Conservation (phyloP, 2,329 filamentous ascomycete genomes). For the Paecilomyces niveus region DNA sequence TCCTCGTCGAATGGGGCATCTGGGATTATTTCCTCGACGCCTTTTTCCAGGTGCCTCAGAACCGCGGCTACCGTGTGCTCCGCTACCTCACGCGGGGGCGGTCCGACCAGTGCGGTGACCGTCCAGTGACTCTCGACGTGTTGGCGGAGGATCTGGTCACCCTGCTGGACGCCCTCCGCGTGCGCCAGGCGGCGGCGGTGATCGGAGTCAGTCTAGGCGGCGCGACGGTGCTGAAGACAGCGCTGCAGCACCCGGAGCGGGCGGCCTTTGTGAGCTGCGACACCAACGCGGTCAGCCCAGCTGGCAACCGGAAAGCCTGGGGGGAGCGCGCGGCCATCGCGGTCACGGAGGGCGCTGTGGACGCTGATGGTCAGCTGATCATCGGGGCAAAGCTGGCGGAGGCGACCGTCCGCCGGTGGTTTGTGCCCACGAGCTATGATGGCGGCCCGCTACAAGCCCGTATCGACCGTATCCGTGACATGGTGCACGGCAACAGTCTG, state of each 20-base stretch:
- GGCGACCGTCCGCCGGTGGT: slow-evolving; percentile 70
- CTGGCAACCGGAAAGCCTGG: slow-evolving; percentile 73
- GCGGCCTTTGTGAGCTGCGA: slow-evolving; percentile 64
- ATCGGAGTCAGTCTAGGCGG: slow-evolving; percentile 78
- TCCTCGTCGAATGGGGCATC: slow-evolving; percentile 70
- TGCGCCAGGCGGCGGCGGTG: slow-evolving; percentile 58
- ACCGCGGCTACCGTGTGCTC: slow-evolving; percentile 61
- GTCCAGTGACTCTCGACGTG: slow-evolving; percentile 40
- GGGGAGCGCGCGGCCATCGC: slow-evolving; percentile 65
- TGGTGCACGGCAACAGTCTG: slow-evolving; percentile 63
- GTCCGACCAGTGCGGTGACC: slow-evolving; percentile 30
- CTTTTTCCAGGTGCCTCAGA: slow-evolving; percentile 48
- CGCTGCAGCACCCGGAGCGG: slow-evolving; percentile 56
- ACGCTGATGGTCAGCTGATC: slow-evolving; percentile 46
- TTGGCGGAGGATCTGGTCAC: slow-evolving; percentile 52
- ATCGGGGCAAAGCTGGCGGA: slow-evolving; percentile 59
- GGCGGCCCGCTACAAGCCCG: slow-evolving; percentile 39
- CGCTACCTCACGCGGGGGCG: slow-evolving; percentile 73
- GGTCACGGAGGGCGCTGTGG: slow-evolving; percentile 44
- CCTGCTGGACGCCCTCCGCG: slow-evolving; percentile 62
- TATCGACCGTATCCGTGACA: slow-evolving; percentile 56
- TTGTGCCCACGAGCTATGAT: slow-evolving; percentile 55
- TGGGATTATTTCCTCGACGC: slow-evolving; percentile 67
- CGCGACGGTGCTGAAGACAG: slow-evolving; percentile 67
- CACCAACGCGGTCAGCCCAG: slow-evolving; percentile 66